Conservation (phyloP, 2,329 filamentous ascomycete genomes). For the Trichoderma afroharzianum region DNA sequence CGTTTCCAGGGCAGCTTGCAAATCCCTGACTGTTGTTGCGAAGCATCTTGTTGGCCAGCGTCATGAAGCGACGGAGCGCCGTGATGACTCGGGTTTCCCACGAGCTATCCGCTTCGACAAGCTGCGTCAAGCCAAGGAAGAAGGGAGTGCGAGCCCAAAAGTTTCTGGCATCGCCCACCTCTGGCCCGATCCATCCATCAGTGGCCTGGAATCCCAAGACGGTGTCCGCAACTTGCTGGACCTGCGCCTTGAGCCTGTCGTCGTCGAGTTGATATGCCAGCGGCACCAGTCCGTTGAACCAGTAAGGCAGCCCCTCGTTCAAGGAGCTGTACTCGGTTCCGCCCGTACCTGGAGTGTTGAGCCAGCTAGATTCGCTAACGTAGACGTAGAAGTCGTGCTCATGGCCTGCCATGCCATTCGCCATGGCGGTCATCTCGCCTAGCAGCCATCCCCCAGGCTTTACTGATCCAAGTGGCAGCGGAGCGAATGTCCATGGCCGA, state of each 20-base stretch:
- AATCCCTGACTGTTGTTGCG: conserved; percentile 49
- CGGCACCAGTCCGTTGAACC: conserved; percentile 57
- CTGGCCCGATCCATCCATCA: conserved; percentile 54
- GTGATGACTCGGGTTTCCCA: conserved; percentile 24
- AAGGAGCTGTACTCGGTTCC: conserved; percentile 52
- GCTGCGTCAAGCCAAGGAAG: conserved; percentile 32
- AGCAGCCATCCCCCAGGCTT: conserved; percentile 50
- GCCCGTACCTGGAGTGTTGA: conserved; percentile 30
- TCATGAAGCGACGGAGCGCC: conserved; percentile 28
- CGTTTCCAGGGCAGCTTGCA: conserved; percentile 40
- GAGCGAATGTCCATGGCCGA: conserved; percentile 22
- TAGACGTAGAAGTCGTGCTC: conserved; percentile 52
- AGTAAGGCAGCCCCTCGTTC: conserved; percentile 56
- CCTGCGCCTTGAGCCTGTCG: conserved; percentile 40
- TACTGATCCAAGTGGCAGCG: conserved; percentile 46
- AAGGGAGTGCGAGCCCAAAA: conserved; percentile 33
- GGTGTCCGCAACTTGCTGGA: conserved; percentile 32
- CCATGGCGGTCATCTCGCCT: conserved; percentile 46
- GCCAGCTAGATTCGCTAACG: conserved; percentile 49
- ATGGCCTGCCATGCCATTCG: conserved; percentile 51
- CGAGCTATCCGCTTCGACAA: conserved; percentile 30
- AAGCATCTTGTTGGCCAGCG: conserved; percentile 53
- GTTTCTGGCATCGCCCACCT: conserved; percentile 26
- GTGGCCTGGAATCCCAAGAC: conserved; percentile 39
- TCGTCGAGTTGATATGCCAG: conserved; percentile 51